phyloP scores from a whole-genome alignment of 345 rosid species.

The Eucalyptus caleyi region DNA sequence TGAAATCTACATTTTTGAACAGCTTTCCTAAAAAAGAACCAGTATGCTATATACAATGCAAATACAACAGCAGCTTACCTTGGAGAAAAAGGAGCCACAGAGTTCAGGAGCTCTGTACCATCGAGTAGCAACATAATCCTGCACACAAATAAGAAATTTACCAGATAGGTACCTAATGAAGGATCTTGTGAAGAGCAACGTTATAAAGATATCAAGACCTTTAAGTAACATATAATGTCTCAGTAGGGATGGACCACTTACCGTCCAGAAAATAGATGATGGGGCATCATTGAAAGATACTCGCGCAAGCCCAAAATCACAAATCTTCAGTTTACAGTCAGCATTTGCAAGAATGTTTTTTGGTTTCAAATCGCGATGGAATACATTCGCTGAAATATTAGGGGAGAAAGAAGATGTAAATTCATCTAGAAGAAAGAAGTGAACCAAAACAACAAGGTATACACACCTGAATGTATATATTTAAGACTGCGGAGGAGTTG shows the following conservation, averaged over 20 bases:
- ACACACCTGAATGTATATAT: conserved; percentile 79
- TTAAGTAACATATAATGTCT: background rate
- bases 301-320: conserved; percentile 98
- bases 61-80: conserved; percentile 38
- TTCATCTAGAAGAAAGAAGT: background rate
- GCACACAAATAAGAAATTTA: background rate
- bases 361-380: conserved; percentile 96
- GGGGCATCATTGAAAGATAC: conserved; percentile 97
- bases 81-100: conserved; percentile 97
- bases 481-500: conserved; percentile 98
- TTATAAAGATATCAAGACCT: background rate
- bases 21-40: background rate
- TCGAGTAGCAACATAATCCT: conserved; percentile 99
- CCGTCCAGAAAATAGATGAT: conserved; percentile 97
- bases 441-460: background rate
- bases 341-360: conserved; percentile 98
- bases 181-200: background rate
- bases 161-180: background rate
- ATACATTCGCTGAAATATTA: conserved; percentile 71
- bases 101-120: conserved; percentile 99
- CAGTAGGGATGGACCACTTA: conserved; percentile 19
- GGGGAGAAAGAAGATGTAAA: background rate
- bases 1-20: background rate
- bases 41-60: background rate
- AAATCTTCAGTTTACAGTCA: conserved; percentile 95